Base-by-base conservation (phyloP, 768 basidiomycete species). In the Pleurotus citrinopileatus region DNA sequence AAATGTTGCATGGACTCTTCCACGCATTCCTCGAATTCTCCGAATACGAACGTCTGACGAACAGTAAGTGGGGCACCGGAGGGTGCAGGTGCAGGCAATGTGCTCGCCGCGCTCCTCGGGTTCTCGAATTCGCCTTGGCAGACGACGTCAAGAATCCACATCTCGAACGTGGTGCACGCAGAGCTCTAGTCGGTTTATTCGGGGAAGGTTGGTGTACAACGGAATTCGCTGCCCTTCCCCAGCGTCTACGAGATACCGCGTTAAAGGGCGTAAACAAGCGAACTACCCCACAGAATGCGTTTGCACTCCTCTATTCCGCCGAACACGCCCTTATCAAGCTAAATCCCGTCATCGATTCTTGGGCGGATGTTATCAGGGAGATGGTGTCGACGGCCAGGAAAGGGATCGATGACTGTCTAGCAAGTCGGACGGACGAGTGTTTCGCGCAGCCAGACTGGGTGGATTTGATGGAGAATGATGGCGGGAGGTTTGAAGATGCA, bases 1-100 rank as follows among this genome's bases (percentile, higher is more conserved):
- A 97, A 67, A 91, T 95, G 82, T 79, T 87, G 60, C 94, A 95
- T 62, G 93, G 94, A 1, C 82, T 95, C 37, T 92, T 88, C 69
- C 91, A 91, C 61, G 87, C 90, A 1, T 89, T 87, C 62, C 77
- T 91, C 42, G 81, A 87, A 23, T 91, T 93, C 63, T 69, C 79
- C n/a, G 84, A 86, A 57, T 92, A 92, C 65, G 90, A 93, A 59
- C 72, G 75, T 10, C 75, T 89, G 59, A 91, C 88, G 0, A 79
- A 75, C 0, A 83, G 89, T 29, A 82, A 82, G 57, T 94, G 91
- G 91, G 91, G 89, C 23, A 83, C 83, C 0, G 88, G 87, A 2
- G 91, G 91, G 1, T 94, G 92, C 65, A 77, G 86, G 36, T 96
- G 94, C 61, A 77, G 86, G 27, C 89, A 91, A 59, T 97, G 92